Evolutionary conservation across 768 basidiomycete genomes (phyloP).

Genomic region (Tephrocybe sp.): DNA sequence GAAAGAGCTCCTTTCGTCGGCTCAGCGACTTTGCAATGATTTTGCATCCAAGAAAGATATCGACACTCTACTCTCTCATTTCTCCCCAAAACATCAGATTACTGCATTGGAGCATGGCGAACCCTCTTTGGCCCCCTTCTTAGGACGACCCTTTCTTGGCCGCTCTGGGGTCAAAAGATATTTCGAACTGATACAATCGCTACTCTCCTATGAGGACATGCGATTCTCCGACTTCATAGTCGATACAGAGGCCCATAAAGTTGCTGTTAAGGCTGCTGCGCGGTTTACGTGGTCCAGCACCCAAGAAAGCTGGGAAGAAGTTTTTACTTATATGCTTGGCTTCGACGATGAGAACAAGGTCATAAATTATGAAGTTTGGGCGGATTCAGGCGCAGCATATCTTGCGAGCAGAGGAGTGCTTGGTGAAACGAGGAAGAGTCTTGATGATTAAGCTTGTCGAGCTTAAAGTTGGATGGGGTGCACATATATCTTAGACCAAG

Average conservation of each 20-base stretch:
- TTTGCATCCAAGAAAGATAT: conserved; percentile 46
- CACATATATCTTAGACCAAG: no score
- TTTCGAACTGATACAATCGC: conserved; percentile 44
- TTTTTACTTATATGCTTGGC: conserved; percentile 58
- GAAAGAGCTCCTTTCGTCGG: conserved; percentile 39
- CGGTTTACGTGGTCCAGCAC: conserved; percentile 58
- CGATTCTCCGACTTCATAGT: conserved; percentile 55
- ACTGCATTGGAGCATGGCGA: conserved; percentile 58
- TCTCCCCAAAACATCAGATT: conserved; percentile 44
- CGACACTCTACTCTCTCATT: conserved; percentile 46
- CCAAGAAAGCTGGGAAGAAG: conserved; percentile 58
- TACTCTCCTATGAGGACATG: conserved; percentile 52
- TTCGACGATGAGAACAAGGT: conserved; percentile 59
- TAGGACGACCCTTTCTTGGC: conserved; percentile 52
- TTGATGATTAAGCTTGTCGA: conserved; percentile 2
- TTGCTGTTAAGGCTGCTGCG: conserved; percentile 54
- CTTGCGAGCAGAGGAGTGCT: conserved; percentile 55
- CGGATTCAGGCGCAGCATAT: conserved; percentile 65
- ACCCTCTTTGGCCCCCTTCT: conserved; percentile 54
- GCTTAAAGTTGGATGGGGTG: not conserved
- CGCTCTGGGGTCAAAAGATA: conserved; percentile 43
- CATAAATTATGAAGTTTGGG: conserved; percentile 66
- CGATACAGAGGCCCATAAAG: conserved; percentile 48
- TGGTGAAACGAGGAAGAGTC: conserved; percentile 24
- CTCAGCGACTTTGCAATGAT: conserved; percentile 49